phyloP scores from a whole-genome alignment of 164 flowering plant species.

The Aristolochia contorta region DNA sequence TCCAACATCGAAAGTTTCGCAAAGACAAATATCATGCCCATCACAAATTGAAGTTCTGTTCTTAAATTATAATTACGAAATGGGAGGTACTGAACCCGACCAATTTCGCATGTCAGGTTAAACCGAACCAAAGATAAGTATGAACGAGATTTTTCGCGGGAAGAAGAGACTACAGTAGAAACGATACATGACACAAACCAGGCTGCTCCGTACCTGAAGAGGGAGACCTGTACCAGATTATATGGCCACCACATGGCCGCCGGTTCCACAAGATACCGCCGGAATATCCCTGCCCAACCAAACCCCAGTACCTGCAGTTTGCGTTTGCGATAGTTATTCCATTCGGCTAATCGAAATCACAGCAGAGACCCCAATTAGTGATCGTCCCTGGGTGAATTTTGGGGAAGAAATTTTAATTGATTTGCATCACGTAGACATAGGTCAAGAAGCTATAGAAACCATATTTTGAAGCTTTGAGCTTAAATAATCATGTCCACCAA shows the following conservation, averaged over 20 bases:
- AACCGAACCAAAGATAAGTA: too few species aligned
- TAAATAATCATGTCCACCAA: conserved; percentile 7
- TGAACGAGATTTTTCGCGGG: neutral
- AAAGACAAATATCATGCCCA: too few species aligned
- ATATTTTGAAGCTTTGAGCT: neutral
- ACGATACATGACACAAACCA: too few species aligned
- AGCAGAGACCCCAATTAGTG: neutral
- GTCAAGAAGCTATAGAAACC: neutral
- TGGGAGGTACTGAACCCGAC: too few species aligned
- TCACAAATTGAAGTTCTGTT: too few species aligned
- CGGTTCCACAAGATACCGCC: conserved; percentile 80
- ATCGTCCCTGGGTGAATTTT: neutral
- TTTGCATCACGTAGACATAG: neutral
- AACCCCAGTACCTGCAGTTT: conserved; percentile 79
- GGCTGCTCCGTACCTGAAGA: conserved; percentile 68
- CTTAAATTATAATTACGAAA: too few species aligned
- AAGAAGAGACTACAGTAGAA: too few species aligned
- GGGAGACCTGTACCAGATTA: conserved; percentile 81
- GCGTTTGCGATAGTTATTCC: neutral
- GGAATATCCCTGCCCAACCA: conserved; percentile 92
- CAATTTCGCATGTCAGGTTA: too few species aligned
- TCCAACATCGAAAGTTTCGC: too few species aligned
- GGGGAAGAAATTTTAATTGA: neutral
- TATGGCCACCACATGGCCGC: conserved; percentile 98
- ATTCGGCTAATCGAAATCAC: neutral